A percentile compares a stretch with the other conserved stretches of the same genome.
phyloP scores from a whole-genome alignment of 306 rosid genomes.

The Pterocarpus santalinus region DNA sequence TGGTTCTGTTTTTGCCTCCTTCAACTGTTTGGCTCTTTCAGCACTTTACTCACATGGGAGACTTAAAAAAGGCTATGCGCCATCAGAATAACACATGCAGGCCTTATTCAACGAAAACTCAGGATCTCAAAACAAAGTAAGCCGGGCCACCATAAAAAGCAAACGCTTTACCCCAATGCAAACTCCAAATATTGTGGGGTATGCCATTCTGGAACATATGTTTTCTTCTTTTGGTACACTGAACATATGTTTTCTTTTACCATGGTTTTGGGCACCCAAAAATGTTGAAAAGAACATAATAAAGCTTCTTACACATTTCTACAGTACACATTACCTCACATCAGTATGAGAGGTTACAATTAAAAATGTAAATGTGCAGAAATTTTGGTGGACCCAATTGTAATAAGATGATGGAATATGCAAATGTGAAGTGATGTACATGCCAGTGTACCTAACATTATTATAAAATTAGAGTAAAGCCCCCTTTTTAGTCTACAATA shows the following conservation, averaged over 20 bases:
- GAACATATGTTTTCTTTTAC: too few relatives aligned
- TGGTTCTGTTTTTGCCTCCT: constrained; percentile 9
- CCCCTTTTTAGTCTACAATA: background rate
- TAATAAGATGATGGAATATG: background rate
- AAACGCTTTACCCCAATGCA: constrained; percentile 10
- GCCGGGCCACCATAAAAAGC: constrained; percentile 1
- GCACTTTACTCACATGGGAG: constrained; percentile 35
- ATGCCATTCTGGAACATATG: background rate
- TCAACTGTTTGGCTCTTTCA: constrained; percentile 1
- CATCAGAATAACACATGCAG: background rate
- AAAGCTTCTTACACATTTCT: background rate
- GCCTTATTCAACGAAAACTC: constrained; percentile 9
- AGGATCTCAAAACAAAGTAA: background rate
- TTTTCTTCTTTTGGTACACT: background rate
- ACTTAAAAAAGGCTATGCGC: constrained; percentile 14
- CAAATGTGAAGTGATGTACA: background rate
- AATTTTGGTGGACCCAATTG: background rate
- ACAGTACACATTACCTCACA: too few relatives aligned
- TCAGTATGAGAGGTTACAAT: background rate
- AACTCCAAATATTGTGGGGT: constrained; percentile 26
- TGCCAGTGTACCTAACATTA: background rate
- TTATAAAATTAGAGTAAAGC: background rate
- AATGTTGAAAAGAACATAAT: background rate
- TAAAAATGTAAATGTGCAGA: background rate
- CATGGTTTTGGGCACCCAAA: background rate